A percentile compares a stretch with the other conserved stretches of the same genome.
Evolutionary conservation across 768 basidiomycete genomes (phyloP).

Genomic region (Boletellus ananiceps): DNA sequence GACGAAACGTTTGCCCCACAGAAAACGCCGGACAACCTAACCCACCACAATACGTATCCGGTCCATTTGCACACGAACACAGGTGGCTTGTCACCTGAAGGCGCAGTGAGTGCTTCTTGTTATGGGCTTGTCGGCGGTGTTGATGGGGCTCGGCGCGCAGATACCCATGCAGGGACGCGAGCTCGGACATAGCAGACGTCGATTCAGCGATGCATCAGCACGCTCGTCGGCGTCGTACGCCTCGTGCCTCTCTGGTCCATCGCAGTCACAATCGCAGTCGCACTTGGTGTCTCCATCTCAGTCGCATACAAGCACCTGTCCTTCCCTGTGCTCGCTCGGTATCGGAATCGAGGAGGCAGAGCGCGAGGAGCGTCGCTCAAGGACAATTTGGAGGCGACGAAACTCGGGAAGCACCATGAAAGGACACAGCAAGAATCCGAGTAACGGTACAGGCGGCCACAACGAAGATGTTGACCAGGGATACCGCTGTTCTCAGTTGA

Average conservation of each 20-base stretch:
- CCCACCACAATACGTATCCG: not conserved
- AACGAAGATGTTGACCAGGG: not conserved
- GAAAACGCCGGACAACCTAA: not conserved
- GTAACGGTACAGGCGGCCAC: not conserved
- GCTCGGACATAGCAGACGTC: conserved; percentile 5
- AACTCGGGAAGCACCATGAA: conserved; percentile 11
- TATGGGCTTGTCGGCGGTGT: not conserved
- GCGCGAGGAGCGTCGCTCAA: conserved; percentile 19
- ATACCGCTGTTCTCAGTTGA: not conserved
- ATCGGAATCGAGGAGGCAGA: conserved; percentile 23
- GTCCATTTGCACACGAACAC: not conserved
- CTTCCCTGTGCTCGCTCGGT: conserved; percentile 19
- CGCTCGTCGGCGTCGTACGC: conserved; percentile 14
- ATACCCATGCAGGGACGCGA: conserved; percentile 2
- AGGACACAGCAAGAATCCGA: conserved; percentile 5
- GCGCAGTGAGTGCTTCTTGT: conserved; percentile 6
- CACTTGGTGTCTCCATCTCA: conserved; percentile 14
- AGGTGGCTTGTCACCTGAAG: not conserved
- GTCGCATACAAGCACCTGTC: conserved; percentile 13
- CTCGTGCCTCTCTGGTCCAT: conserved; percentile 22
- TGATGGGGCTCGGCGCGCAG: not conserved
- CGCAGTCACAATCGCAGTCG: conserved; percentile 16
- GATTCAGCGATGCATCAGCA: conserved; percentile 19
- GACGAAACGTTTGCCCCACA: not conserved
- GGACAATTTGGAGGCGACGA: conserved; percentile 16